Conservation (phyloP, 2,329 filamentous ascomycete genomes). For the Dothistroma pini region DNA sequence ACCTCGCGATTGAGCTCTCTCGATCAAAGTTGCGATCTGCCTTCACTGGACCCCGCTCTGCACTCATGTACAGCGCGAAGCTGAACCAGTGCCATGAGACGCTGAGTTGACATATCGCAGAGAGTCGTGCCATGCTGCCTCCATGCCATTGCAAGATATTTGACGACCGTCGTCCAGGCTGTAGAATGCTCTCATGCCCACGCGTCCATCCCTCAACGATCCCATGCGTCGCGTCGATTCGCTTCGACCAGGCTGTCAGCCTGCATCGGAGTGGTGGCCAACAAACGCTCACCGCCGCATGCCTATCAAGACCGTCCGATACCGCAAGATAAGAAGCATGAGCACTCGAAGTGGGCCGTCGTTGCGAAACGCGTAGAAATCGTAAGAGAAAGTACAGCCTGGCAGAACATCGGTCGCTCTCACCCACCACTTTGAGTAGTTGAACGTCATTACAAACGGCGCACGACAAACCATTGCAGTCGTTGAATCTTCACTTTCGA, state of each 20-base stretch:
- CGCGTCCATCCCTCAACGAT: neutral
- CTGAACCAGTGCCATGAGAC: too few species aligned
- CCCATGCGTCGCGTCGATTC: neutral
- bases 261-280: neutral
- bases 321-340: neutral
- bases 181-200: too few species aligned
- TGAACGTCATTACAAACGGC: neutral
- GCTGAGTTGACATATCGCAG: too few species aligned
- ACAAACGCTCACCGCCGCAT: neutral
- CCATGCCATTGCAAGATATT: too few species aligned
- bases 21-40: too few species aligned
- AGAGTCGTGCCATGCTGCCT: too few species aligned
- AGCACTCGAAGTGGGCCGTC: slow-evolving; percentile 1
- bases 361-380: slow-evolving; percentile 4
- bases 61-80: too few species aligned
- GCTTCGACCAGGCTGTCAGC: neutral
- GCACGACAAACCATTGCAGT: neutral
- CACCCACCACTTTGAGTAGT: neutral
- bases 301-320: neutral
- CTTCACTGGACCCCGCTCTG: too few species aligned
- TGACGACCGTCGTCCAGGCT: too few species aligned
- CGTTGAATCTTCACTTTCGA: neutral
- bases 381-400: slow-evolving; percentile 4
- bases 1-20: too few species aligned
- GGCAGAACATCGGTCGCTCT: slow-evolving; percentile 4